Evolutionary conservation across 2,329 filamentous ascomycete genomes (phyloP), one percentile per base, ranked within the genome.

Genomic region (Aureobasidium musti): DNA sequence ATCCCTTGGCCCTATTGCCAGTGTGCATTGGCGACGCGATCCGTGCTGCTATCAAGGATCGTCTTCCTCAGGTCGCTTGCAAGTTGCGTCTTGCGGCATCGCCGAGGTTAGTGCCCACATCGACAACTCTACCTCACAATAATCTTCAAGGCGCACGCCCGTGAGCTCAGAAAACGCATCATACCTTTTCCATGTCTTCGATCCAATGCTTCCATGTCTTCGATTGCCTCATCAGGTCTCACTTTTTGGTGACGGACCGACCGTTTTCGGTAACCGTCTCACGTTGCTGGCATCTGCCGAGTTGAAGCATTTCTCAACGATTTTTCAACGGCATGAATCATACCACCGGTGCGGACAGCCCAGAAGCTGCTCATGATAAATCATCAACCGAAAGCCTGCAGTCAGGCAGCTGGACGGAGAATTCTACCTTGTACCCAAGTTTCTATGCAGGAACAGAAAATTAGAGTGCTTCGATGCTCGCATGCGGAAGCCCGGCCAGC

Each of bases 371-470:
- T 43, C 28, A 23, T 35, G 13, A 39, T 13, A 23, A 39, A 28
- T 23, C 10, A 17, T 30, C 43, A 39, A 39, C 45, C 21, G 41
- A 26, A 41, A 45, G 30, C 19, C 41, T 13, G 56, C 26, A 23
- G 5, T n/a, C 19, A 10, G 19, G 41, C 28, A 7, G 17, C 43
- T 35, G 30, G 41, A 49, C 41, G 41, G 57, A 61, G 28, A 37
- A 26, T 61, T 61, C 11, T 19, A n/a, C 43, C n/a, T 45, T 45
- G n/a, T 45, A 23, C n/a, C n/a, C 21, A 45, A 28, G 26, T 52
- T 37, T 30, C 13, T 23, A 63, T 63, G 59, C 59, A 63, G 59
- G 59, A 52, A 63, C 59, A 63, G 14, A 52, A 52, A n/a, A 52
- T 17, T 10, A 50, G 7, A 52, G 30, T 52, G 43, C 43, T 39